Percentiles rank a stretch among this genome's conserved stretches.
phyloP scores from a whole-genome alignment of 116 monocot genomes.

The Iris pallida region DNA sequence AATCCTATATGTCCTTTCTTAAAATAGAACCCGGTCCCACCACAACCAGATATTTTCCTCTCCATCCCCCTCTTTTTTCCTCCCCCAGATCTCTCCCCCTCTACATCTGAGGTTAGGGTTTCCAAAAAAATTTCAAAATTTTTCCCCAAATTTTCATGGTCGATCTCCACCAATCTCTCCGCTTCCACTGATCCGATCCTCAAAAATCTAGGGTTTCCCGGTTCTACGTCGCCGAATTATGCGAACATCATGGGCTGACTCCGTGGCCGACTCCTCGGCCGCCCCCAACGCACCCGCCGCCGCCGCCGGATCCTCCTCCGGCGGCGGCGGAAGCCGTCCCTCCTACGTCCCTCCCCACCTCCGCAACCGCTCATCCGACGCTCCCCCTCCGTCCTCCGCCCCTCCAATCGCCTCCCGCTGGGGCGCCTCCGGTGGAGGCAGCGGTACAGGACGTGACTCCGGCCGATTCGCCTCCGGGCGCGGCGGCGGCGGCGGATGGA shows the following conservation, averaged over 20 bases:
- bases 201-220: too few relatives aligned
- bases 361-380: constrained; percentile 40
- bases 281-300: constrained; percentile 19
- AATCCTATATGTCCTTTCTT: too few relatives aligned
- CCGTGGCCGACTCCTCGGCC: constrained; percentile 47
- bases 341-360: constrained; percentile 79
- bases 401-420: constrained; percentile 5
- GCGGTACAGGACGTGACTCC: constrained; percentile 1
- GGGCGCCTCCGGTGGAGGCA: neutral
- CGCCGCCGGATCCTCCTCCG: constrained; percentile 7
- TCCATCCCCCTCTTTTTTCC: too few relatives aligned
- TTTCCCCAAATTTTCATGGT: too few relatives aligned
- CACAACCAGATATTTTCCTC: too few relatives aligned
- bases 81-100: too few relatives aligned
- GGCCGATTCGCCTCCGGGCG: constrained; percentile 1
- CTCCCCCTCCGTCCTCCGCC: neutral
- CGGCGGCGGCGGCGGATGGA: constrained; percentile 12
- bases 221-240: neutral
- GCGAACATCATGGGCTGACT: constrained; percentile 70
- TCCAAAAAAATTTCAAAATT: too few relatives aligned
- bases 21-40: too few relatives aligned
- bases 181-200: too few relatives aligned
- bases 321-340: constrained; percentile 15
- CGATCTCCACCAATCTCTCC: too few relatives aligned
- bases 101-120: too few relatives aligned